A percentile compares a stretch with the other conserved stretches of the same genome.
phyloP scores from a whole-genome alignment of 192 early-diverging fungal species.

The Coemansia sp. region DNA sequence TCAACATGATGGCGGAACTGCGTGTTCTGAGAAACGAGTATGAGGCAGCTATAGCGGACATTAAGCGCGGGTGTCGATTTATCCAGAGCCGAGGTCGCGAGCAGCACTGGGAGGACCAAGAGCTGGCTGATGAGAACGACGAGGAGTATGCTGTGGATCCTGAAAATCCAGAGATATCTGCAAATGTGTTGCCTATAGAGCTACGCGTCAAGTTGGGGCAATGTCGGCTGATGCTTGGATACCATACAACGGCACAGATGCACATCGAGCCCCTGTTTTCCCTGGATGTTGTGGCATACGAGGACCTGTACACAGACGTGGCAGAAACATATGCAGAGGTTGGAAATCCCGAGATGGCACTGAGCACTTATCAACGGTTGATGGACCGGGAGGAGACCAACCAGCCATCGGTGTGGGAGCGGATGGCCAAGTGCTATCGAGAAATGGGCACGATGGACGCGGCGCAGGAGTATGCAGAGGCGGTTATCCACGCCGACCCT shows the following conservation, averaged over 20 bases:
- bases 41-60: conserved; percentile 64
- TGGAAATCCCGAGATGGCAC: conserved; percentile 20
- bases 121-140: conserved; percentile 59
- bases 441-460: conserved; percentile 58
- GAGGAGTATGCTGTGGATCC: conserved; percentile 59
- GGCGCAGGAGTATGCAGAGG: conserved; percentile 57
- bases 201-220: conserved; percentile 84
- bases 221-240: conserved; percentile 68
- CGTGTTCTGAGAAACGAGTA: conserved; percentile 80
- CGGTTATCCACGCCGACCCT: conserved; percentile 56
- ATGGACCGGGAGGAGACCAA: conserved; percentile 11
- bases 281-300: conserved; percentile 17
- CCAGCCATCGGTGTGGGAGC: conserved; percentile 56
- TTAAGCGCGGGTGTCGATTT: conserved; percentile 70
- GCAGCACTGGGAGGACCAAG: conserved; percentile 56
- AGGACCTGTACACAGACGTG: conserved; percentile 42
- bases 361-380: conserved; percentile 28
- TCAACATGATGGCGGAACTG: conserved; percentile 86
- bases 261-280: conserved; percentile 49
- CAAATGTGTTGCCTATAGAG: conserved; percentile 71
- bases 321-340: conserved; percentile 27
- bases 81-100: conserved; percentile 70
- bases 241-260: conserved; percentile 63
- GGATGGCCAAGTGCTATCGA: conserved; percentile 61
- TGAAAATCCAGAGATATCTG: conserved; percentile 16